Percentiles rank a stretch among this genome's conserved stretches.
Evolutionary conservation across 495 filamentous ascomycete species (phyloP).

Genomic region (Chaetomium tenue): DNA sequence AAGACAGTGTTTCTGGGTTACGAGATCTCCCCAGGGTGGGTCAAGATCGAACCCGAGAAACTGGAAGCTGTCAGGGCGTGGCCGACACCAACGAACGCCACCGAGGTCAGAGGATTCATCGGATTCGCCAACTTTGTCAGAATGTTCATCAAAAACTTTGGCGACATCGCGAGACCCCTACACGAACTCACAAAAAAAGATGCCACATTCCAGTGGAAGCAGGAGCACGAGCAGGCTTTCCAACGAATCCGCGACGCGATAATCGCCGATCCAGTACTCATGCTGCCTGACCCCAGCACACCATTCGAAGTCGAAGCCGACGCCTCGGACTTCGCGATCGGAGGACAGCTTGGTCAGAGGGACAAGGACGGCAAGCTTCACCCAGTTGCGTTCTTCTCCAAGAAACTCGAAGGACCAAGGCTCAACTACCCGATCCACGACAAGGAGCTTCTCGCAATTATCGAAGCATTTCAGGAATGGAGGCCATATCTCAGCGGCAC

Average conservation of each 20-base stretch:
- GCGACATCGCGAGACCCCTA: not conserved
- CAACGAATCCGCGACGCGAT: not conserved
- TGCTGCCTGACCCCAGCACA: constrained; percentile 7
- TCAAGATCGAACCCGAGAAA: not conserved
- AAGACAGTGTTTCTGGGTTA: not conserved
- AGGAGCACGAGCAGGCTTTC: constrained; percentile 3
- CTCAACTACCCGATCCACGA: constrained; percentile 15
- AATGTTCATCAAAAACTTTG: constrained; percentile 2
- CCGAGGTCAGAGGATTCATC: not conserved
- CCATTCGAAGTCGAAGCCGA: constrained; percentile 18
- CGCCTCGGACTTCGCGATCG: constrained; percentile 9
- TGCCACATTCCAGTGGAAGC: not conserved
- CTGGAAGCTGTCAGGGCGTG: not conserved
- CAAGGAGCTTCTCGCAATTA: constrained; percentile 9
- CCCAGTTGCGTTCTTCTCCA: constrained; percentile 17
- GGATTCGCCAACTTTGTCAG: constrained; percentile 5
- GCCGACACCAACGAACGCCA: not conserved
- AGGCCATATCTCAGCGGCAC: constrained; percentile 14
- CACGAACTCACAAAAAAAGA: not conserved
- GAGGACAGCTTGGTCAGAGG: constrained; percentile 10
- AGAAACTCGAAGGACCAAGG: constrained; percentile 4
- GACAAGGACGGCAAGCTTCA: constrained; percentile 10
- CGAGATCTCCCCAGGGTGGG: not conserved
- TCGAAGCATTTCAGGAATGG: constrained; percentile 10
- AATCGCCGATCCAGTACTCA: not conserved